Percentiles rank a stretch among this genome's conserved stretches.
phyloP scores from a whole-genome alignment of 768 basidiomycete species.

The Suillus spraguei region DNA sequence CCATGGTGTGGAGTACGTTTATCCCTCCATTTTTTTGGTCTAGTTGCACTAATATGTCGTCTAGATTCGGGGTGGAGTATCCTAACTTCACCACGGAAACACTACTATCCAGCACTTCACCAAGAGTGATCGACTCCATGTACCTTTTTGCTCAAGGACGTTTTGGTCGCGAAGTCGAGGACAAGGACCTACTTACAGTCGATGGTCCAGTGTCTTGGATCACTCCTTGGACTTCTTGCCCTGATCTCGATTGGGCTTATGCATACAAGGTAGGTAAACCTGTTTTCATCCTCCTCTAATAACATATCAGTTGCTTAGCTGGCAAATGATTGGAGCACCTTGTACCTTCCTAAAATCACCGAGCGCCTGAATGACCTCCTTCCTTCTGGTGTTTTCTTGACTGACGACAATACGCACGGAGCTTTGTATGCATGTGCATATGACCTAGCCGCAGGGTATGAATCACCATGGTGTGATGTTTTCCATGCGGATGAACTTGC shows the following conservation, averaged over 20 bases:
- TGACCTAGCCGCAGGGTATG: conserved; percentile 38
- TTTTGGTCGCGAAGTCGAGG: conserved; percentile 35
- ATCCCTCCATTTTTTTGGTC: not conserved
- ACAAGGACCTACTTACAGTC: conserved; percentile 32
- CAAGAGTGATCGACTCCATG: conserved; percentile 40
- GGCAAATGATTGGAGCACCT: conserved; percentile 32
- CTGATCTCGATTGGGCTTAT: conserved; percentile 10
- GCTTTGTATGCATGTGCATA: conserved; percentile 46
- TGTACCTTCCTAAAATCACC: conserved; percentile 39
- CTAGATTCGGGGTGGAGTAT: conserved; percentile 26
- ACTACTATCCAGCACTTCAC: conserved; percentile 18
- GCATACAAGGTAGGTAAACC: conserved; percentile 5
- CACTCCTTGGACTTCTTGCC: conserved; percentile 43
- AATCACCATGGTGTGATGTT: conserved; percentile 43
- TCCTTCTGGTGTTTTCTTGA: conserved; percentile 34
- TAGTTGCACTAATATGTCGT: not conserved
- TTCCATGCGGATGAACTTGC: conserved; percentile 38
- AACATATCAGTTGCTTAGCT: conserved; percentile 16
- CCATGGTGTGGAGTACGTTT: conserved; percentile 39
- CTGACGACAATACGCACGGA: conserved; percentile 38
- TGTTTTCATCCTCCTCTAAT: not conserved
- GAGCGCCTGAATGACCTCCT: conserved; percentile 36
- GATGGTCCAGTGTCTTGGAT: conserved; percentile 40
- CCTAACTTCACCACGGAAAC: conserved; percentile 22
- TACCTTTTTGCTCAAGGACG: conserved; percentile 43